Base-by-base conservation (phyloP, 129 eudicot genomes). In the Sambucus nigra region DNA sequence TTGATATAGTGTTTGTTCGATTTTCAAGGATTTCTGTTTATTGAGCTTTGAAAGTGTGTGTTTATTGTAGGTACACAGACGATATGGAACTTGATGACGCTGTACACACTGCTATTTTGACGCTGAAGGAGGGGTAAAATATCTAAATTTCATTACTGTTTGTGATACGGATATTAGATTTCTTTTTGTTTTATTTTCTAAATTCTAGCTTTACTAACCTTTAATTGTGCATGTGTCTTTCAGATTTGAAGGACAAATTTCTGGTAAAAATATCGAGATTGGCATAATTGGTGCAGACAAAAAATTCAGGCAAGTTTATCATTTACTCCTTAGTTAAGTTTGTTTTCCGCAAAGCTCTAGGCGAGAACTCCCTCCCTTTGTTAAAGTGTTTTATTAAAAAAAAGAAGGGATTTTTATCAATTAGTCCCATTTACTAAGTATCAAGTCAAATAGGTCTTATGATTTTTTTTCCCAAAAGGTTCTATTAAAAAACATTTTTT, bases 31-130 rank as follows among this genome's bases (percentile, higher is more conserved):
- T 9, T 13, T 26, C 39, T 51, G 35, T 25, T 25, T 9, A 51
- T n/a, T n/a, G n/a, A n/a, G n/a, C 13, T 35, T 35, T 35, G 6
- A 35, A n/a, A 35, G n/a, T n/a, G n/a, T n/a, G n/a, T 54, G 55
- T 57, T 55, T 57, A 56, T 71, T 73, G 69, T 74, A 89, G 98
- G 85, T 89, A 85, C 74, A 82, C 94, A 5, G 95, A 91, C 51
- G 95, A 85, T 52, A 81, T 85, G 98, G 95, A 91, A 73, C 98
- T 86, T 64, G 98, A 91, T 57, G 98, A 91, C 74, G 98, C 98
- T 70, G 89, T 91, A 48, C 98, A 91, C 79, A 91, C 95, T 5
- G 98, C 98, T 64, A 91, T 91, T 47, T 61, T 91, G 71, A 91
- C 98, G 15, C 66, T 91, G 71, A 91, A 91, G 79, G 98, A 91